Evolutionary conservation across 2,329 filamentous ascomycete genomes (phyloP).

Genomic region (Botrytis pseudocinerea): DNA sequence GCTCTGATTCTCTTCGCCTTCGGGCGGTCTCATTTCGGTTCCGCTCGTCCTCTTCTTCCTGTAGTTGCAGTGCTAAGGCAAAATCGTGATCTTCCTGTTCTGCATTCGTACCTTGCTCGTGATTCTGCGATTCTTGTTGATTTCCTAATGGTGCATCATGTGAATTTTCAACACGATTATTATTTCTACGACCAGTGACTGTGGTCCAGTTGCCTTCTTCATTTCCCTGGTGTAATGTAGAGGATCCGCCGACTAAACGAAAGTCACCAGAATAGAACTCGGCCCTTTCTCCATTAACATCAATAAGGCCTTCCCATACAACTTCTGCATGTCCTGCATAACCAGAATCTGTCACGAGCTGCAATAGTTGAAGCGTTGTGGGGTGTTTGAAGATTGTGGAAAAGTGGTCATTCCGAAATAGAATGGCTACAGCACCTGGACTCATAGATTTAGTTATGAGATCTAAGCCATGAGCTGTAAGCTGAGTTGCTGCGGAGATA

Average conservation of each 20-base stretch:
- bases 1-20: slow-evolving; percentile 63
- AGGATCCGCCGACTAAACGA: slow-evolving; percentile 68
- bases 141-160: slow-evolving; percentile 12
- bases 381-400: slow-evolving; percentile 91
- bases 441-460: slow-evolving; percentile 69
- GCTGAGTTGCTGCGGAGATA: slow-evolving; percentile 76
- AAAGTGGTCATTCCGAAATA: slow-evolving; percentile 98
- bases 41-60: slow-evolving; percentile 88
- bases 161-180: slow-evolving; percentile 9
- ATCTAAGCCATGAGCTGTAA: slow-evolving; percentile 79
- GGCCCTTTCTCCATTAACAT: slow-evolving; percentile 79
- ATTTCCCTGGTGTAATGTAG: slow-evolving; percentile 22
- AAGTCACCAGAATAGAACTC: slow-evolving; percentile 93
- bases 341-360: slow-evolving; percentile 88
- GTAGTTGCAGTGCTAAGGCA: slow-evolving; percentile 85
- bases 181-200: slow-evolving; percentile 24
- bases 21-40: slow-evolving; percentile 63
- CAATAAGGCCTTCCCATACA: slow-evolving; percentile 91
- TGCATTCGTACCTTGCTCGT: slow-evolving; percentile 39
- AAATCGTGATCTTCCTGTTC: slow-evolving; percentile 81
- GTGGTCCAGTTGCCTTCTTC: slow-evolving; percentile 32
- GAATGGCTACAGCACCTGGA: slow-evolving; percentile 80
- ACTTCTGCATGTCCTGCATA: slow-evolving; percentile 87
- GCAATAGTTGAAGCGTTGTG: slow-evolving; percentile 70
- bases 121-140: slow-evolving; percentile 17